phyloP scores from a whole-genome alignment of 192 early-diverging fungal species.

The Chytriomyces confervae region DNA sequence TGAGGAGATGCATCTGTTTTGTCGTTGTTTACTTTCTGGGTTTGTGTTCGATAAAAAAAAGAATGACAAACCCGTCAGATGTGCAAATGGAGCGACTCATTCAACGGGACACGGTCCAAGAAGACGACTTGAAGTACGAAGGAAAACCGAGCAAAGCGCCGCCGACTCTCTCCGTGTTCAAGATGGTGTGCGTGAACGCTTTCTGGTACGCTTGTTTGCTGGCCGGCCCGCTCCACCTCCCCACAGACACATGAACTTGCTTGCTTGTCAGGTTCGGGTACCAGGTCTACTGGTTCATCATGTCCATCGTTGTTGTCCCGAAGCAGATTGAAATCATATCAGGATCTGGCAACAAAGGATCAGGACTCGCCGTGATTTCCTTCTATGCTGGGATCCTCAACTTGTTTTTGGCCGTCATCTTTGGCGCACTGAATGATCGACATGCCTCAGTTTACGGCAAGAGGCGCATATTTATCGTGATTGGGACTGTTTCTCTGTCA shows the following conservation, averaged over 20 bases:
- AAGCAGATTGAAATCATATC: constrained; percentile 43
- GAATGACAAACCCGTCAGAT: neutral
- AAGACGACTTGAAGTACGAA: neutral
- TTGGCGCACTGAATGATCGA: constrained; percentile 52
- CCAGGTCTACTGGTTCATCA: constrained; percentile 51
- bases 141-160: neutral
- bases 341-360: constrained; percentile 47
- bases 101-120: neutral
- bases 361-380: constrained; percentile 43
- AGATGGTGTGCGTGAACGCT: constrained; percentile 39
- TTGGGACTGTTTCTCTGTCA: constrained; percentile 44
- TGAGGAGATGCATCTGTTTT: too few relatives aligned
- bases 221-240: neutral
- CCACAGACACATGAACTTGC: neutral
- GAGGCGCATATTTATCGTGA: constrained; percentile 43
- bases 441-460: constrained; percentile 31
- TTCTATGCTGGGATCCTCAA: constrained; percentile 43
- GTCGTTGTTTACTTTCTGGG: neutral
- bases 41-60: neutral
- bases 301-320: constrained; percentile 46
- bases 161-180: neutral
- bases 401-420: constrained; percentile 44
- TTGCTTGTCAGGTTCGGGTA: constrained; percentile 25
- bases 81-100: neutral
- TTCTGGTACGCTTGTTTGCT: constrained; percentile 41